Percentiles rank a stretch among this genome's conserved stretches.
Conservation (phyloP, 2,329 filamentous ascomycete species). For the Fusarium compactum region DNA sequence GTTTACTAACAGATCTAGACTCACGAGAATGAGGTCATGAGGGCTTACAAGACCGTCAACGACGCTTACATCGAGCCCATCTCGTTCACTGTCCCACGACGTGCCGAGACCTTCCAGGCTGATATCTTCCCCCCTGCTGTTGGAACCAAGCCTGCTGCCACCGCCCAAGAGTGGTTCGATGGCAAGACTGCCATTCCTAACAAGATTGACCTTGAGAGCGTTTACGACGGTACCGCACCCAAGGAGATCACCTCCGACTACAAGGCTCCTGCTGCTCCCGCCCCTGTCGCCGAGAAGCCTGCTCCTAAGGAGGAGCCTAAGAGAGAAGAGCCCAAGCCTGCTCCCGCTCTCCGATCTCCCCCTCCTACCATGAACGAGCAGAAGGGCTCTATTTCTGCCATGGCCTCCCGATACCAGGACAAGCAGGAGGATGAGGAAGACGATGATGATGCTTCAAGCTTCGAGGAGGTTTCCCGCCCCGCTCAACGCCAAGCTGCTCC, state of each 20-base stretch:
- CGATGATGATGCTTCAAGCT: constrained; percentile 79
- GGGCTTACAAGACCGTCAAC: constrained; percentile 97
- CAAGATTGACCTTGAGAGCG: constrained; percentile 92
- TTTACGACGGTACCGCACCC: constrained; percentile 87
- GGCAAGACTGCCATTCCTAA: constrained; percentile 87
- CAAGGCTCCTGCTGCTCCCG: constrained; percentile 66
- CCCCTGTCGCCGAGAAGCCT: constrained; percentile 56
- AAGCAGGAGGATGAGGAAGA: constrained; percentile 72
- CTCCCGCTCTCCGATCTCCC: constrained; percentile 56
- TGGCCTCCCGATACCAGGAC: constrained; percentile 89
- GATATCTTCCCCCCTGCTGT: constrained; percentile 93
- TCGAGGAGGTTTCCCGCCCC: constrained; percentile 86
- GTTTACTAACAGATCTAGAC: constrained; percentile 62
- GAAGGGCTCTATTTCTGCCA: constrained; percentile 84
- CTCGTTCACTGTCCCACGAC: constrained; percentile 94
- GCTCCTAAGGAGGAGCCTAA: constrained; percentile 59
- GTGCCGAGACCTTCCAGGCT: constrained; percentile 94
- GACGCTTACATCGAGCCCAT: constrained; percentile 95
- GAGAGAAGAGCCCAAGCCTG: constrained; percentile 67
- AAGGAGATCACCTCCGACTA: constrained; percentile 80
- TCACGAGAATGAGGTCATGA: constrained; percentile 96
- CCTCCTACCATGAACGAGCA: constrained; percentile 84
- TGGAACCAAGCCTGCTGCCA: constrained; percentile 84
- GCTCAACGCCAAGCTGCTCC: constrained; percentile 67
- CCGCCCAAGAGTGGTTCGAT: constrained; percentile 83